Conservation (phyloP, 2,329 filamentous ascomycete species). For the Penicillium sp. region DNA sequence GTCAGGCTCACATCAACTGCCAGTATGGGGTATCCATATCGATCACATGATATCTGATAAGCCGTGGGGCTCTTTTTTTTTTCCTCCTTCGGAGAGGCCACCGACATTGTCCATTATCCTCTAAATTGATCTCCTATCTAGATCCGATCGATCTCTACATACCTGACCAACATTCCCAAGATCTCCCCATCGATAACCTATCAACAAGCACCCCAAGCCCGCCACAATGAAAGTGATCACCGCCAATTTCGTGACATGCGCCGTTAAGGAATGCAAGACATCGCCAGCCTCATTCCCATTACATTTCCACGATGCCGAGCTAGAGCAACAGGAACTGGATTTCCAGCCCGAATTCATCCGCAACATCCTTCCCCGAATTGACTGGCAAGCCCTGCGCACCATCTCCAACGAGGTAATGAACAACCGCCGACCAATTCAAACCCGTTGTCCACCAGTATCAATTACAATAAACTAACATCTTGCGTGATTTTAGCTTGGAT, state of each 20-base stretch:
- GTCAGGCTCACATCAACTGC: not conserved
- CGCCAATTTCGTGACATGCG: conserved; percentile 94
- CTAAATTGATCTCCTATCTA: not conserved
- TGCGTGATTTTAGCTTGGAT: conserved; percentile 62
- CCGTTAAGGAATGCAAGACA: conserved; percentile 89
- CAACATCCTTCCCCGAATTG: conserved; percentile 82
- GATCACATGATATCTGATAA: conserved; percentile 15
- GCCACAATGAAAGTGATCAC: conserved; percentile 84
- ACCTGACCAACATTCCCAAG: not conserved
- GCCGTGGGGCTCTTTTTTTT: conserved; percentile 8
- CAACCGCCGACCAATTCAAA: not conserved
- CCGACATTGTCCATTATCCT: not conserved
- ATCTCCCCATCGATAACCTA: not conserved
- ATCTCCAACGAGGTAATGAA: conserved; percentile 64
- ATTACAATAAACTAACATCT: not conserved
- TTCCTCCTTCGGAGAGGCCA: not conserved
- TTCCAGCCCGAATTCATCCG: conserved; percentile 75
- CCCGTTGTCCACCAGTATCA: not conserved
- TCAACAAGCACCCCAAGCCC: not conserved
- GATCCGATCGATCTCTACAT: not conserved
- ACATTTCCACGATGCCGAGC: conserved; percentile 86
- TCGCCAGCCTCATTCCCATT: conserved; percentile 78
- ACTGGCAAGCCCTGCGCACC: conserved; percentile 77
- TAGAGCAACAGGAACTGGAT: conserved; percentile 79
- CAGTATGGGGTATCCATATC: not conserved